These are phyloP conservation scores for Coemansia sp. DNA, from an alignment of 192 early-diverging fungal genomes.

Conservation along the genomic window DNA sequence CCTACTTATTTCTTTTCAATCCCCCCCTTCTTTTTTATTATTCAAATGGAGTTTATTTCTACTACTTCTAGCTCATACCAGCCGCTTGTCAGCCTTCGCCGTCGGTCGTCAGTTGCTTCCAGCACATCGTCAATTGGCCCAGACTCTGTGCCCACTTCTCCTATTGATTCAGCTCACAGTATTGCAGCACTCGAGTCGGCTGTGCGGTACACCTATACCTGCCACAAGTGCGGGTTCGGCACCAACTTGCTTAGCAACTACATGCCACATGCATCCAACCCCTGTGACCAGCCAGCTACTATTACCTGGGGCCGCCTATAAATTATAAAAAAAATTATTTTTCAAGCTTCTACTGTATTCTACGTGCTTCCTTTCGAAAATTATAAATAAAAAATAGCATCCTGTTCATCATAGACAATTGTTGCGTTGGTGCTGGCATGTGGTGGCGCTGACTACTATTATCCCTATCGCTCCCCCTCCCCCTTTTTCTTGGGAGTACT, in stretches of 20 bases:
- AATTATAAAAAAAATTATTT: conserved; percentile 14
- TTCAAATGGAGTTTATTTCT: conserved; percentile 15
- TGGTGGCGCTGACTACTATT: not conserved
- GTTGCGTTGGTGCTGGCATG: not conserved
- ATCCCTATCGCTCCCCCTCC: too few relatives aligned
- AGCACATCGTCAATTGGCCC: conserved; percentile 8
- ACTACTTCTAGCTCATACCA: conserved; percentile 44
- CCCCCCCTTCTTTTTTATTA: not conserved
- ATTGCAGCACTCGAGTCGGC: conserved; percentile 9
- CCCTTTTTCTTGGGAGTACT: too few relatives aligned
- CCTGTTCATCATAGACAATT: not conserved
- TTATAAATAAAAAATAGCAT: conserved; percentile 6
- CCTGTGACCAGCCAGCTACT: conserved; percentile 37
- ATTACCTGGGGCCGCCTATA: conserved; percentile 41
- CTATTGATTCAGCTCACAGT: conserved; percentile 7
- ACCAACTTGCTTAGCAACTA: conserved; percentile 48
- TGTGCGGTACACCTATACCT: conserved; percentile 40
- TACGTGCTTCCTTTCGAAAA: not conserved
- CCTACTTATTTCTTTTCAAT: not conserved
- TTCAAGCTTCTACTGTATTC: conserved; percentile 4
- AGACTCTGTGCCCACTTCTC: conserved; percentile 22
- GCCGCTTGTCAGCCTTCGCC: conserved; percentile 35
- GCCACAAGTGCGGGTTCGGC: conserved; percentile 52
- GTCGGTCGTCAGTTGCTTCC: conserved; percentile 40
- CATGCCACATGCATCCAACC: conserved; percentile 53